Conservation (phyloP, 2,329 filamentous ascomycete genomes). For the Paecilomyces dactylethromorphus region DNA sequence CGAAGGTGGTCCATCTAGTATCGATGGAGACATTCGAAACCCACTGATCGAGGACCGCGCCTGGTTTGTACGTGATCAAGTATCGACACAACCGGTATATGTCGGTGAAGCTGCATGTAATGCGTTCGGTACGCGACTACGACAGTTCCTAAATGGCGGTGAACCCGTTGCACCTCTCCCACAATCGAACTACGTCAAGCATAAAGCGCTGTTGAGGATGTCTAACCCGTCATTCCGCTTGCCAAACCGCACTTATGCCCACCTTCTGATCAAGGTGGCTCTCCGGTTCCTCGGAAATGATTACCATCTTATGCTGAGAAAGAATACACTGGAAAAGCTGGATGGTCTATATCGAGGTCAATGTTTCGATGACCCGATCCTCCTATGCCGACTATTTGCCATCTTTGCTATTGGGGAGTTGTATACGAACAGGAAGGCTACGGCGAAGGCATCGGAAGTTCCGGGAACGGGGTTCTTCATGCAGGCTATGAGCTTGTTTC, state of each 20-base stretch:
- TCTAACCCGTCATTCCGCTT: slow-evolving; percentile 5
- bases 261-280: slow-evolving; percentile 10
- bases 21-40: slow-evolving; percentile 7
- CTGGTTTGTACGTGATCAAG: slow-evolving; percentile 9
- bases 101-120: slow-evolving; percentile 10
- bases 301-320: slow-evolving; percentile 11
- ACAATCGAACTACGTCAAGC: slow-evolving; percentile 6
- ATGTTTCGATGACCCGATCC: slow-evolving; percentile 6
- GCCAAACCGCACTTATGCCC: slow-evolving; percentile 10
- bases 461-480: slow-evolving; percentile 9
- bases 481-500: slow-evolving; percentile 8
- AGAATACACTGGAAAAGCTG: slow-evolving; percentile 10
- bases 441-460: slow-evolving; percentile 5
- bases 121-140: slow-evolving; percentile 8
- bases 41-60: slow-evolving; percentile 9
- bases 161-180: slow-evolving; percentile 7
- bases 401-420: slow-evolving; percentile 12
- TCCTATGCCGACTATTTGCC: slow-evolving; percentile 11
- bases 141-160: slow-evolving; percentile 7
- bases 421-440: slow-evolving; percentile 9
- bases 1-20: neutral
- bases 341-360: slow-evolving; percentile 6
- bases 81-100: slow-evolving; percentile 8
- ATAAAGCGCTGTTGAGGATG: slow-evolving; percentile 7
- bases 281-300: slow-evolving; percentile 12